A percentile compares a stretch with the other conserved stretches of the same genome.
Conservation (phyloP, 208 protist genomes). For the Trypanosoma congolense region DNA sequence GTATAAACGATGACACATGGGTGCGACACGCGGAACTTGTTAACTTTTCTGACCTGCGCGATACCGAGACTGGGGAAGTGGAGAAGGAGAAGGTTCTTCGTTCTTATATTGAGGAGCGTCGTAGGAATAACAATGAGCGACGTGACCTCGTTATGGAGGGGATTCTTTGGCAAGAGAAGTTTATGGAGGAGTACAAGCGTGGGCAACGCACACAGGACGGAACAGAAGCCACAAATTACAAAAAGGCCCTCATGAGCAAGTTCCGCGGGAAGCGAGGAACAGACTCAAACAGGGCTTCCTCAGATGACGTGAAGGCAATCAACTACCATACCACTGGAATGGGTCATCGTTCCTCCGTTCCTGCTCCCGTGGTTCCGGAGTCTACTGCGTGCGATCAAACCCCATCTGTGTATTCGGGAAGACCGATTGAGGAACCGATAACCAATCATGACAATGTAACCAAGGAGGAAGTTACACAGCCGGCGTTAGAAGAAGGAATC, state of each 20-base stretch:
- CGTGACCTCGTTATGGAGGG: constrained; percentile 72
- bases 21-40: constrained; percentile 70
- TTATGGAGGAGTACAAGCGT: constrained; percentile 70
- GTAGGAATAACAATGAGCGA: constrained; percentile 12
- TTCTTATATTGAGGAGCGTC: constrained; percentile 52
- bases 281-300: neutral
- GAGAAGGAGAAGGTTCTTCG: constrained; percentile 77
- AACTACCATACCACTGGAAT: neutral
- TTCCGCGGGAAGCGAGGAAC: constrained; percentile 28
- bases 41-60: constrained; percentile 57
- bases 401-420: too few relatives aligned
- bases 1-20: constrained; percentile 84
- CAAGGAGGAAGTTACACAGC: too few relatives aligned
- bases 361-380: neutral
- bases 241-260: constrained; percentile 32
- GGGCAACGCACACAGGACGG: constrained; percentile 33
- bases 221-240: constrained; percentile 46
- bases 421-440: too few relatives aligned
- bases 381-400: too few relatives aligned
- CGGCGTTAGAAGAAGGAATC: too few relatives aligned
- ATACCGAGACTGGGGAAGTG: constrained; percentile 42
- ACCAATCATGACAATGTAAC: too few relatives aligned
- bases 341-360: neutral
- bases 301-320: constrained; percentile 7
- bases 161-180: constrained; percentile 73